Conservation (phyloP, 2,329 filamentous ascomycete genomes). For the Raffaelea ambrosiae region DNA sequence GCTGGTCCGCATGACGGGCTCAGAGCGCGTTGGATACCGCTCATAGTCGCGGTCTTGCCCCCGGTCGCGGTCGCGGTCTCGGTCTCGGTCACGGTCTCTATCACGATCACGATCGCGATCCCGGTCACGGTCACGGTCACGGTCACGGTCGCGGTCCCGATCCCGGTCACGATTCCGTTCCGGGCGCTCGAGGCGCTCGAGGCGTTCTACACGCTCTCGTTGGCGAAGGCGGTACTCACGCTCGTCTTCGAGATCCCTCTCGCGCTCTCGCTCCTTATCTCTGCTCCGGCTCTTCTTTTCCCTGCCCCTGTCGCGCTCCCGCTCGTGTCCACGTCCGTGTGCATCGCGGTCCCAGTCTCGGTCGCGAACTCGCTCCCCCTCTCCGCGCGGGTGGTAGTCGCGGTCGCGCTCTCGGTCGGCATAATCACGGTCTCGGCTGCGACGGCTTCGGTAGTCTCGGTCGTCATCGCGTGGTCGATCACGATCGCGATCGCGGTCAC, state of each 20-base stretch:
- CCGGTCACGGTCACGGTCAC: constrained; percentile 10
- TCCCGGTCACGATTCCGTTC: constrained; percentile 12
- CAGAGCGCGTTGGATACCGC: constrained; percentile 30
- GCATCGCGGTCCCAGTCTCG: constrained; percentile 24
- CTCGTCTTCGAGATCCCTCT: constrained; percentile 16
- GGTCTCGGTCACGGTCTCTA: constrained; percentile 14
- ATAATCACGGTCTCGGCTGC: constrained; percentile 16
- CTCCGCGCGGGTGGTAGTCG: constrained; percentile 13
- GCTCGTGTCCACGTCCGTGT: too few species aligned
- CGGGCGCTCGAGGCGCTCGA: too few species aligned
- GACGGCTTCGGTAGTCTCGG: constrained; percentile 1
- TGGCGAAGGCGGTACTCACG: constrained; percentile 18
- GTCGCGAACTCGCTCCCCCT: constrained; percentile 26
- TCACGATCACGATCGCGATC: constrained; percentile 15
- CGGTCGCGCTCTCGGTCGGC: constrained; percentile 11
- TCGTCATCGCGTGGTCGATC: constrained; percentile 3
- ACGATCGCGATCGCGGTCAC: constrained; percentile 24
- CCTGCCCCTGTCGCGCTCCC: constrained; percentile 26
- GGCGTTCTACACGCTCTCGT: constrained; percentile 13
- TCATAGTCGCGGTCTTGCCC: constrained; percentile 19
- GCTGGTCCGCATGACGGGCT: constrained; percentile 34
- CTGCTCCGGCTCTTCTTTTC: constrained; percentile 21
- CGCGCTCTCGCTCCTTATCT: constrained; percentile 19
- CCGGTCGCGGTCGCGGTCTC: constrained; percentile 16
- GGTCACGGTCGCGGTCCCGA: too few species aligned